Base-by-base conservation (phyloP, 495 filamentous ascomycete species). In the Durotheca rogersii region DNA sequence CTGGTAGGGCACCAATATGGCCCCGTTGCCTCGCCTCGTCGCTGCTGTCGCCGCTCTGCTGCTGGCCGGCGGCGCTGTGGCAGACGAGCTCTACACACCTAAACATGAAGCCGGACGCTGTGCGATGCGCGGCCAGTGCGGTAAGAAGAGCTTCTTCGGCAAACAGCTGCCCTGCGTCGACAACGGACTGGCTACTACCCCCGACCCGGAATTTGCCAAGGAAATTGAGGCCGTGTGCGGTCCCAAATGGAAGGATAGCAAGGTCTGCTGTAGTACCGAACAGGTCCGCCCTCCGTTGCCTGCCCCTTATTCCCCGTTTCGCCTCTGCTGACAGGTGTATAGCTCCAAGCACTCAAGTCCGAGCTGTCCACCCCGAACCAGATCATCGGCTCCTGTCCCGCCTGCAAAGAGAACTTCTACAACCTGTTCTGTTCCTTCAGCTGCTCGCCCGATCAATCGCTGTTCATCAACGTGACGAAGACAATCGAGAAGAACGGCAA, bases 371-470 rank as follows among this genome's bases (percentile, higher is more conserved):
- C 86, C n/a, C 91, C 89, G 1, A 87, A 91, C 60, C 76, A 82
- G 41, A 85, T 98, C 53, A 96, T 97, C 63, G 79, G 87, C 20
- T 85, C 89, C 16, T 98, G 93, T 70, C 93, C 93, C 9, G 93
- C 93, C 18, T 98, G 93, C 76, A 90, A 89, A 70, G 84, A 86
- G 42, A 98, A 98, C 72, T 98, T 98, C 70, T 96, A 87, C 78
- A 90, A 97, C 73, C 80, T 94, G 34, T 98, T 98, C 62, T 98
- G 93, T 72, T 90, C 89, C 3, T 95, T 98, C 56, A 96, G 90
- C 14, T 98, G 93, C 73, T 97, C 94, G 7, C 91, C 94, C 6
- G 85, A 97, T 62, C 93, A 98, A 67, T 95, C 89, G 3, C 76
- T 96, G 1, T 98, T 98, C 60, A 73, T 97, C 62, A 98, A 98